phyloP scores from a whole-genome alignment of 2,329 filamentous ascomycete genomes.

The Talaromyces atroroseus region DNA sequence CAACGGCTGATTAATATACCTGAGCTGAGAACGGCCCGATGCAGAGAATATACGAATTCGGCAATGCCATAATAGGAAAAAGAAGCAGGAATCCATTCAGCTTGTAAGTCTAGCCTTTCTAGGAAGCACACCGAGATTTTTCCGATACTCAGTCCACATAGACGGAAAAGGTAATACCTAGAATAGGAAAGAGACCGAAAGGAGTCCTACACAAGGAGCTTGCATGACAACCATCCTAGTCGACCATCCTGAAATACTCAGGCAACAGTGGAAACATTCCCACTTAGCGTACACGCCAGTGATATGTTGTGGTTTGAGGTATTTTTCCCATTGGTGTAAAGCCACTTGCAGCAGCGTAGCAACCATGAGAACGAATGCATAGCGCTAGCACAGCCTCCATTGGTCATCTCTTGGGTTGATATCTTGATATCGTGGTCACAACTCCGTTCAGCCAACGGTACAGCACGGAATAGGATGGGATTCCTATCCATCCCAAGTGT shows the following conservation, averaged over 20 bases:
- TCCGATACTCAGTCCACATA: neutral
- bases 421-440: neutral
- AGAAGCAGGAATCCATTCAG: neutral
- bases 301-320: neutral
- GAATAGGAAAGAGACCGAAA: neutral
- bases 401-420: neutral
- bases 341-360: neutral
- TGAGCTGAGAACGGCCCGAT: neutral
- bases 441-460: neutral
- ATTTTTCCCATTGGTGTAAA: slow-evolving; percentile 1
- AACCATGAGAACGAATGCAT: neutral
- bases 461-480: neutral
- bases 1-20: neutral
- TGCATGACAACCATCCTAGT: neutral
- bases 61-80: neutral
- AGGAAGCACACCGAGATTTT: neutral
- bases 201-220: neutral
- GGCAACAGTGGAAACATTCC: neutral
- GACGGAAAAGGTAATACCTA: neutral
- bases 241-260: neutral
- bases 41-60: neutral
- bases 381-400: neutral
- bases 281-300: neutral
- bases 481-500: neutral
- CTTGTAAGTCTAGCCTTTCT: neutral